phyloP scores from a whole-genome alignment of 495 filamentous ascomycete species.

The Aspergillus bridgeri region DNA sequence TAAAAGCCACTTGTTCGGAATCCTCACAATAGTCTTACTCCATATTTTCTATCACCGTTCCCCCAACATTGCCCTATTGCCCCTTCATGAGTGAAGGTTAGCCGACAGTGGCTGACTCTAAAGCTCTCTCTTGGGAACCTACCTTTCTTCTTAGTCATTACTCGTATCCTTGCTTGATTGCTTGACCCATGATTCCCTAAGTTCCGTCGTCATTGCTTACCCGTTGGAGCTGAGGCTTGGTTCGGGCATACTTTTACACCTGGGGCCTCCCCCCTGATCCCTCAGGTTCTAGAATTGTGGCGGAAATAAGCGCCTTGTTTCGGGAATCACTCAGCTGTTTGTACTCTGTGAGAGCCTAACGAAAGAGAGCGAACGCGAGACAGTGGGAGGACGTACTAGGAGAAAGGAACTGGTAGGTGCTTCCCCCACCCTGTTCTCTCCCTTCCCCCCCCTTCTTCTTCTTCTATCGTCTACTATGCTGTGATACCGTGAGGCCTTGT shows the following conservation, averaged over 20 bases:
- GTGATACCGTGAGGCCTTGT: not conserved
- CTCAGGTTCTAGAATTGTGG: constrained; percentile 8
- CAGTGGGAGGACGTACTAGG: constrained; percentile 2
- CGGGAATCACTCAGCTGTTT: constrained; percentile 8
- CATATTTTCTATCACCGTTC: not conserved
- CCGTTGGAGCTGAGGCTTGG: not conserved
- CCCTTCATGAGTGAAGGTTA: not conserved
- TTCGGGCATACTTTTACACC: constrained; percentile 10
- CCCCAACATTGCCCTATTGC: not conserved
- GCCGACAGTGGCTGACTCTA: not conserved
- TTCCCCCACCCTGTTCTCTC: not conserved
- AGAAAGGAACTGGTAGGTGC: not conserved
- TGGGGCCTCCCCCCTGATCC: constrained; percentile 4
- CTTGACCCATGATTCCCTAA: not conserved
- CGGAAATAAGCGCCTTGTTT: constrained; percentile 11
- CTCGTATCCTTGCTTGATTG: not conserved
- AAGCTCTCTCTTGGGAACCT: constrained; percentile 1
- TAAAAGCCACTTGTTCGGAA: not conserved
- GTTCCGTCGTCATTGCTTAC: not conserved
- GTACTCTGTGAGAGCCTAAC: constrained; percentile 6
- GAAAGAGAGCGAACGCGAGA: not conserved
- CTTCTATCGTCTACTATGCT: not conserved
- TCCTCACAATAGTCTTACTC: not conserved
- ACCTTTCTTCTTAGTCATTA: not conserved
- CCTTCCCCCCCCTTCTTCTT: not conserved